Percentiles rank a stretch among this genome's conserved stretches.
These are phyloP conservation scores for Cryptococcus deneoformans DNA, from an alignment of 1,284 basidiomycete species.

Conservation along the genomic window DNA sequence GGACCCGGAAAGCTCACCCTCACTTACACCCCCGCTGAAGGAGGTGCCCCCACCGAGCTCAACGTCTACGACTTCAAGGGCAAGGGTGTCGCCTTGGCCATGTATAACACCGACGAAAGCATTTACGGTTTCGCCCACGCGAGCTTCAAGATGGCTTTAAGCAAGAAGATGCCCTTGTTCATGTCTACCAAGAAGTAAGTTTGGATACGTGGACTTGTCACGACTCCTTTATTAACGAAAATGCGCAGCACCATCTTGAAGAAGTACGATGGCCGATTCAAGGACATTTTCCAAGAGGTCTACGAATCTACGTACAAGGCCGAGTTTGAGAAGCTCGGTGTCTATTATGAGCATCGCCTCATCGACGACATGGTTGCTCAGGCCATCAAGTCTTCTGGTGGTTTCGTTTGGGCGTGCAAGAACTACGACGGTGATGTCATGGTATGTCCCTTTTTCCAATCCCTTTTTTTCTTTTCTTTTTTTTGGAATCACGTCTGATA, in stretches of 20 bases:
- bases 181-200: conserved; percentile 88
- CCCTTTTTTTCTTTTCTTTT: too few relatives aligned
- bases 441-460: conserved; percentile 29
- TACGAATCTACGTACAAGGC: conserved; percentile 80
- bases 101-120: conserved; percentile 96
- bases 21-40: conserved; percentile 78
- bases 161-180: conserved; percentile 91
- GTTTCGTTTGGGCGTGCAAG: conserved; percentile 97
- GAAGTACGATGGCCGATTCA: conserved; percentile 97
- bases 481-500: too few relatives aligned
- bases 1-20: conserved; percentile 86
- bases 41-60: conserved; percentile 61
- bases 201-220: too few relatives aligned
- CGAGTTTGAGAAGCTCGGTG: conserved; percentile 73
- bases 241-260: conserved; percentile 73
- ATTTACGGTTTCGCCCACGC: conserved; percentile 95
- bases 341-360: conserved; percentile 95
- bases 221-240: neutral
- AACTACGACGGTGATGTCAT: conserved; percentile 95
- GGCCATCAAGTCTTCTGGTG: conserved; percentile 92
- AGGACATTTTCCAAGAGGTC: conserved; percentile 97
- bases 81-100: conserved; percentile 81
- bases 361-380: conserved; percentile 96
- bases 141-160: conserved; percentile 97
- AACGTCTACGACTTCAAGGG: conserved; percentile 80